Percentiles rank a stretch among this genome's conserved stretches.
Evolutionary conservation across 23 red algal genomes (phyloP).

Genomic region (Rhodosorus marinus): DNA sequence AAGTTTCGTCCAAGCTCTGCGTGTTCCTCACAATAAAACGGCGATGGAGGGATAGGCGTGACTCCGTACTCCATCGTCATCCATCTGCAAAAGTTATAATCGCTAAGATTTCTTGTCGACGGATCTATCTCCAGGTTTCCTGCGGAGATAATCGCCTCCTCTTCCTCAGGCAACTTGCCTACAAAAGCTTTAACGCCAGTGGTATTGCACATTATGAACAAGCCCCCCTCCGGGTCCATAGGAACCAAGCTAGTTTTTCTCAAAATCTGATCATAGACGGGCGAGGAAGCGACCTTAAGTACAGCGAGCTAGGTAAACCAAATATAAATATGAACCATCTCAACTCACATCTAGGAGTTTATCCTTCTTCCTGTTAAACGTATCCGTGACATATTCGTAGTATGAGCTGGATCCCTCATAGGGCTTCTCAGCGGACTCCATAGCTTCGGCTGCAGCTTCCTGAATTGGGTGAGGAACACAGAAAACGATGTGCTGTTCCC

Average conservation of each 20-base stretch:
- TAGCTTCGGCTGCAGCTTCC: conserved; percentile 32
- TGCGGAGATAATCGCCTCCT: not conserved
- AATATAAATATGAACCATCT: conserved; percentile 15
- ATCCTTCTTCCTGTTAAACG: conserved; percentile 45
- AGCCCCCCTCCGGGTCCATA: conserved; percentile 66
- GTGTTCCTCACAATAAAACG: conserved; percentile 29
- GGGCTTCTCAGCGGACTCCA: conserved; percentile 23
- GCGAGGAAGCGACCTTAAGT: too few species aligned
- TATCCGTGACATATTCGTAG: conserved; percentile 25
- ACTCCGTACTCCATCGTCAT: conserved; percentile 28
- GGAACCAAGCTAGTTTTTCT: too few species aligned
- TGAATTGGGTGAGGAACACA: conserved; percentile 33
- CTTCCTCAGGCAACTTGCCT: conserved; percentile 15
- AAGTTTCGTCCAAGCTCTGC: conserved; percentile 5
- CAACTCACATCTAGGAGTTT: conserved; percentile 18
- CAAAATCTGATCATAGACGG: too few species aligned
- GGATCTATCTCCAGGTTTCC: conserved; percentile 42
- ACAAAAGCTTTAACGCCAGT: conserved; percentile 1
- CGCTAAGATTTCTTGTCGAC: conserved; percentile 21
- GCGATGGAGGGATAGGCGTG: conserved; percentile 51
- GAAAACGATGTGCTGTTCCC: conserved; percentile 75
- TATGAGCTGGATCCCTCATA: conserved; percentile 34
- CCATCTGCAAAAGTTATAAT: conserved; percentile 68
- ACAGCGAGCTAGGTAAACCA: too few species aligned
- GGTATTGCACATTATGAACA: conserved; percentile 49